Percentiles rank a stretch among this genome's conserved stretches.
These are phyloP conservation scores for Chaetomium sp. DNA, from an alignment of 2,329 filamentous ascomycete genomes.

Conservation along the genomic window DNA sequence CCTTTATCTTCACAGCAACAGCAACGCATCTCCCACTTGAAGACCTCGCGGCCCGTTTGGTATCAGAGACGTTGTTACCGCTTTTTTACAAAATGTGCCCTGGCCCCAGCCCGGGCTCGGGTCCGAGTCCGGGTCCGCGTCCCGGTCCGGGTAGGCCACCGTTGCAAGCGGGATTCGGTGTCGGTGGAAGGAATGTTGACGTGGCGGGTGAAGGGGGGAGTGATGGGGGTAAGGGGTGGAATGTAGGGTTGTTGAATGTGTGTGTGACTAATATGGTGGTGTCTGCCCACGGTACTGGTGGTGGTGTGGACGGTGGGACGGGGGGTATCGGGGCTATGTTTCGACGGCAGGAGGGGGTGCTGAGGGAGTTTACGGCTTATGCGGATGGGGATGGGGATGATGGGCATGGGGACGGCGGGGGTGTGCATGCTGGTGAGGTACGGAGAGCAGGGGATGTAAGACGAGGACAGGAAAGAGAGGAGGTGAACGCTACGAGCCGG, in stretches of 20 bases:
- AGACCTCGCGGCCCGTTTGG: conserved; percentile 57
- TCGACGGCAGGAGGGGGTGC: conserved; percentile 59
- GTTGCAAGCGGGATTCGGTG: too few relatives aligned
- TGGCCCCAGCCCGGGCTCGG: not conserved
- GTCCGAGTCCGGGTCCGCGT: too few relatives aligned
- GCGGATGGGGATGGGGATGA: not conserved
- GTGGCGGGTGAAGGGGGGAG: too few relatives aligned
- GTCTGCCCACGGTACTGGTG: conserved; percentile 30
- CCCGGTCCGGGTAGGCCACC: too few relatives aligned
- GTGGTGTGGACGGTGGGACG: conserved; percentile 42
- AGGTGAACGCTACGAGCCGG: conserved; percentile 16
- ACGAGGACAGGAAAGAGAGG: too few relatives aligned
- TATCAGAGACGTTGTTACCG: conserved; percentile 59
- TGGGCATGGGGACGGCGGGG: not conserved
- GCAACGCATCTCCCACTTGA: conserved; percentile 21
- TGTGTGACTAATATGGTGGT: conserved; percentile 75
- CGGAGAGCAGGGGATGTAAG: not conserved
- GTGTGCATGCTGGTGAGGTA: not conserved
- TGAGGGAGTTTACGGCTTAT: conserved; percentile 60
- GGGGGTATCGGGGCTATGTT: conserved; percentile 83
- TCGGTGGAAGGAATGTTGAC: too few relatives aligned
- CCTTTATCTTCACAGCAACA: conserved; percentile 60
- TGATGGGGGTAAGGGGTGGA: conserved; percentile 44
- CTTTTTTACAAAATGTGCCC: conserved; percentile 69
- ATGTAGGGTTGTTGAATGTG: conserved; percentile 77